Conservation (phyloP, 169 alveolate genomes). For the Plasmodium coatneyi region DNA sequence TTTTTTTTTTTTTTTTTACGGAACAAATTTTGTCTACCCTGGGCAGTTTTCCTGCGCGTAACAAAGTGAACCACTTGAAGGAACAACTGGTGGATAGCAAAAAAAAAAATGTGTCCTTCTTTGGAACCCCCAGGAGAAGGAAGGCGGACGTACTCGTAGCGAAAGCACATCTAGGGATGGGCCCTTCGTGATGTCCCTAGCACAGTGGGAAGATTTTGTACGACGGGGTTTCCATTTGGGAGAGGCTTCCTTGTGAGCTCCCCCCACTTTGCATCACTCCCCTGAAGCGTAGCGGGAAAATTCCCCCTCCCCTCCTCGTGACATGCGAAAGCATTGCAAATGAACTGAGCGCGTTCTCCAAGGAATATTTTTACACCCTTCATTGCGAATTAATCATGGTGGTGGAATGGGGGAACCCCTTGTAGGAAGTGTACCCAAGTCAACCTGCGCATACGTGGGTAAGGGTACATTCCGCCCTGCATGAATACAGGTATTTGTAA, state of each 20-base stretch:
- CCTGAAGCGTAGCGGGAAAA: neutral
- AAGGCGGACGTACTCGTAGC: neutral
- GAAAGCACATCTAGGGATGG: neutral
- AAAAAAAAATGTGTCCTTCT: neutral
- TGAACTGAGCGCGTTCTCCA: neutral
- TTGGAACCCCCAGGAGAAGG: neutral
- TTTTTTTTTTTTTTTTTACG: neutral
- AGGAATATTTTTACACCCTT: neutral
- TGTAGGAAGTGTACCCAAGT: neutral
- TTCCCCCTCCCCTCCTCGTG: neutral
- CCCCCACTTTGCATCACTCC: neutral
- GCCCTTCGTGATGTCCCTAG: neutral
- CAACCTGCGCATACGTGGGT: neutral
- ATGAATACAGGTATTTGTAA: neutral
- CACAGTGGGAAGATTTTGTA: neutral
- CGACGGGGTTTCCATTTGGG: neutral
- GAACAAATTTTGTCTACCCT: neutral
- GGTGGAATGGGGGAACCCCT: neutral
- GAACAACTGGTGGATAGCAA: neutral
- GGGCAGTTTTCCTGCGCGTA: neutral
- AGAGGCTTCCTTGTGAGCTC: neutral
- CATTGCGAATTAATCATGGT: neutral
- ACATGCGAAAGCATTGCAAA: neutral
- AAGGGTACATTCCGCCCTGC: neutral
- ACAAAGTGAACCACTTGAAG: neutral